Evolutionary conservation across 208 protist species (phyloP).

Genomic region (Acanthamoeba triangularis): DNA sequence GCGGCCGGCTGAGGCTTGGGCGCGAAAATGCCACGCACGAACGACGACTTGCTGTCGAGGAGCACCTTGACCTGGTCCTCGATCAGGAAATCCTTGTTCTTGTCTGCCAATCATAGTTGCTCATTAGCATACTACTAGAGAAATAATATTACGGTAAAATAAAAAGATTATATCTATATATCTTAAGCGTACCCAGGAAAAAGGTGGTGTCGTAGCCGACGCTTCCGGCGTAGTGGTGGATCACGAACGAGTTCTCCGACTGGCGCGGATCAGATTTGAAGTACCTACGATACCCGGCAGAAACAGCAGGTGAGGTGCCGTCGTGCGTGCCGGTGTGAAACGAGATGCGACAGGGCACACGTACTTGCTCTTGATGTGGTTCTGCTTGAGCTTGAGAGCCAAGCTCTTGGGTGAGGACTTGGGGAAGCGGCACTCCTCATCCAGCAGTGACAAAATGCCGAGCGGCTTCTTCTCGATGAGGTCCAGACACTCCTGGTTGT

Average conservation of each 20-base stretch:
- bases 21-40: constrained; percentile 47
- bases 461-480: constrained; percentile 89
- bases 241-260: constrained; percentile 13
- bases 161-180: background rate
- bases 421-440: constrained; percentile 93
- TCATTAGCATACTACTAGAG: constrained; percentile 66
- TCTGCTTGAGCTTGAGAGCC: constrained; percentile 50
- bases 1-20: background rate
- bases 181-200: constrained; percentile 89
- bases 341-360: constrained; percentile 82
- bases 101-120: constrained; percentile 31
- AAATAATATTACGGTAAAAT: constrained; percentile 84
- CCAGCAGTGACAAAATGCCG: constrained; percentile 91
- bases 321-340: constrained; percentile 87
- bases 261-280: constrained; percentile 68
- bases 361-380: constrained; percentile 78
- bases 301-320: constrained; percentile 81
- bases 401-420: constrained; percentile 79
- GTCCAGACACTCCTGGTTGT: constrained; percentile 86
- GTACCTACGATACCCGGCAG: constrained; percentile 23
- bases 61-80: constrained; percentile 81
- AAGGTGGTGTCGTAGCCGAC: constrained; percentile 84
- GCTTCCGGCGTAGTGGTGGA: constrained; percentile 62
- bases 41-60: constrained; percentile 26
- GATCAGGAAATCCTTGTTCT: constrained; percentile 87